Evolutionary conservation across 2,329 filamentous ascomycete species (phyloP), one percentile per base, ranked within the genome.

Genomic region (Nemania bipapillata): DNA sequence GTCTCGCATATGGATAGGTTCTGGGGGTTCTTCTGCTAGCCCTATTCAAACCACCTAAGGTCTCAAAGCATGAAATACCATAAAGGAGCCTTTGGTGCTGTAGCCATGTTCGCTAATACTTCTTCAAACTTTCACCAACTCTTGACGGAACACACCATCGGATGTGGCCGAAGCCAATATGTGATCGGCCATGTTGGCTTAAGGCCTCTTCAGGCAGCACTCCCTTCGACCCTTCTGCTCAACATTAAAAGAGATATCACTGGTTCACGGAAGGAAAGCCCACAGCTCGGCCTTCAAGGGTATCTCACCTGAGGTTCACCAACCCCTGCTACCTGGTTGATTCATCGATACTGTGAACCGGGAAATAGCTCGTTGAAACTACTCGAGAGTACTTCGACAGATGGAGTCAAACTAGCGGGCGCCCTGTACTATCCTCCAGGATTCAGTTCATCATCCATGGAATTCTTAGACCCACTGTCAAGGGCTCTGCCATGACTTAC

Each of bases 121-220:
- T 58, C 53, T 66, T 65, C 42, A 35, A 28, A 42, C 22, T 24
- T 22, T 35, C n/a, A 4, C 40, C 37, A 9, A 40, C 22, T 58
- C 49, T 22, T 3, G 12, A 49, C 56, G 57, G 59, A 55, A 59
- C 42, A 40, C 53, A 22, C 47, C 55, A 53, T 66, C 62, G 63
- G 68, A 61, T 53, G 57, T 49, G 55, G 65, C 65, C 68, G 70
- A 70, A 49, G 55, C 24, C 66, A 65, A 57, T 52, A 63, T 66
- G 65, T 49, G 58, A 70, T 65, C 53, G 20, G 32, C 54, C 22
- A 60, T 60, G 9, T 28, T 63, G 53, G 53, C 45, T 58, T 49
- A 52, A 60, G 50, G 45, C 62, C 26, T 47, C 54, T 66, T 74
- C 70, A 76, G 74, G 72, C 74, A 75, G 71, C 74, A 76, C 63